Conservation (phyloP, 441 rosid species). For the Sinapis alba region DNA sequence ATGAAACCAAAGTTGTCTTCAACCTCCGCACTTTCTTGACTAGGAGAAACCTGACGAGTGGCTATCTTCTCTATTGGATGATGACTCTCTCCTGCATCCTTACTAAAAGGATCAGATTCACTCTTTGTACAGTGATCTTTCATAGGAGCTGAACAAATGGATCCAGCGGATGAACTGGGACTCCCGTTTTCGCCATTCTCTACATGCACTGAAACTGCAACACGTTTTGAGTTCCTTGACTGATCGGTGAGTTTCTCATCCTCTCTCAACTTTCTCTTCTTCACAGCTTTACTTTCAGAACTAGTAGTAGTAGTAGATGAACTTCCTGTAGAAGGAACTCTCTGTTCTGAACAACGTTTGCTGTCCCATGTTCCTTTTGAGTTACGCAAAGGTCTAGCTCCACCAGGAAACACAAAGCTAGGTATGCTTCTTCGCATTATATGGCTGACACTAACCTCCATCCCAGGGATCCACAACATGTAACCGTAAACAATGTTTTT, state of each 20-base stretch:
- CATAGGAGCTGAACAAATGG: conserved; percentile 37
- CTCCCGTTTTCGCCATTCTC: conserved; percentile 52
- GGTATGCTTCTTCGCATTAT: conserved; percentile 75
- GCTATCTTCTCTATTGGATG: conserved; percentile 68
- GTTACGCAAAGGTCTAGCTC: conserved; percentile 70
- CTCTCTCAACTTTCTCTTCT: conserved; percentile 66
- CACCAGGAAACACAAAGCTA: conserved; percentile 80
- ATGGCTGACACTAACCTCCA: conserved; percentile 79
- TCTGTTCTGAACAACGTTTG: conserved; percentile 50
- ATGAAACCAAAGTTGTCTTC: conserved; percentile 57
- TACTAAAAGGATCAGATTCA: no score
- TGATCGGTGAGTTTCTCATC: conserved; percentile 42
- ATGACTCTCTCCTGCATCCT: conserved; percentile 58
- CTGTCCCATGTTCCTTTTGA: conserved; percentile 73
- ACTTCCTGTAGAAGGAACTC: conserved; percentile 31
- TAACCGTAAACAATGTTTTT: conserved; percentile 65
- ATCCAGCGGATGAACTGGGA: conserved; percentile 42
- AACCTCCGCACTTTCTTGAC: conserved; percentile 76
- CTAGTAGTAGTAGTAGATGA: conserved; percentile 17
- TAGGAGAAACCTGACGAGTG: conserved; percentile 45
- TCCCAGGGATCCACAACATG: conserved; percentile 64
- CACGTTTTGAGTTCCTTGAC: conserved; percentile 38
- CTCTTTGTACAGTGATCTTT: conserved; percentile 36
- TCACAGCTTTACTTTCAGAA: conserved; percentile 55
- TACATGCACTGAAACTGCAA: conserved; percentile 38